These are phyloP conservation scores for Mortierella claussenii DNA, from an alignment of 192 early-diverging fungal genomes.

Conservation along the genomic window DNA sequence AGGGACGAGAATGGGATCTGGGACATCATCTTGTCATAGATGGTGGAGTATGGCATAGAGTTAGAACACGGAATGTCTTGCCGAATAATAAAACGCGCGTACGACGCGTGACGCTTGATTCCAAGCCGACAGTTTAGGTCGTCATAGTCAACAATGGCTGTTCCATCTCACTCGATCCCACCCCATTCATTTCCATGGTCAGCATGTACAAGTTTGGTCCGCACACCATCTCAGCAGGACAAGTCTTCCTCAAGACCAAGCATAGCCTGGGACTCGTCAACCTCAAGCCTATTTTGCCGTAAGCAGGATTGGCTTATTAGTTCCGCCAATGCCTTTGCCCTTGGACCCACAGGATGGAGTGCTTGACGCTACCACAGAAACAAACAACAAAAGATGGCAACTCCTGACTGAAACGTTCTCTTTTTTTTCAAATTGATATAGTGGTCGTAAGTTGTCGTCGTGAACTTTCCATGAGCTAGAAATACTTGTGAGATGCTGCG, in stretches of 20 bases:
- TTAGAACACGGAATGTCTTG: neutral
- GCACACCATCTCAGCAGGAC: conserved; percentile 68
- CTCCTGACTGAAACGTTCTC: too few relatives aligned
- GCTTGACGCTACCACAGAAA: too few relatives aligned
- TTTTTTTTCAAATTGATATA: neutral
- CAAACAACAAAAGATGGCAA: too few relatives aligned
- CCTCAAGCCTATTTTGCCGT: conserved; percentile 91
- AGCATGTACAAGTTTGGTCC: conserved; percentile 64
- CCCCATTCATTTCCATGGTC: neutral
- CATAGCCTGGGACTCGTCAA: conserved; percentile 88
- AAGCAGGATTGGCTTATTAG: too few relatives aligned
- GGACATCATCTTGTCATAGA: conserved; percentile 54
- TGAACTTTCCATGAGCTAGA: too few relatives aligned
- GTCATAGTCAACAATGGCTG: too few relatives aligned
- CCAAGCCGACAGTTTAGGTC: too few relatives aligned
- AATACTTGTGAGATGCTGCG: too few relatives aligned
- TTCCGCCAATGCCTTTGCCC: too few relatives aligned
- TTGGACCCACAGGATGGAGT: too few relatives aligned
- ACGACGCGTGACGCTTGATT: neutral
- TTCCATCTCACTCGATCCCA: neutral
- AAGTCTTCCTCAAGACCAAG: conserved; percentile 81
- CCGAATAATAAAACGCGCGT: neutral
- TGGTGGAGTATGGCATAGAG: too few relatives aligned
- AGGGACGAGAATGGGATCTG: conserved; percentile 59
- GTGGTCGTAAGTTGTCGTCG: conserved; percentile 9